A percentile compares a stretch with the other conserved stretches of the same genome.
Evolutionary conservation across 805 yeast genomes (phyloP).

Genomic region (Metahyphopichia silvanorum): DNA sequence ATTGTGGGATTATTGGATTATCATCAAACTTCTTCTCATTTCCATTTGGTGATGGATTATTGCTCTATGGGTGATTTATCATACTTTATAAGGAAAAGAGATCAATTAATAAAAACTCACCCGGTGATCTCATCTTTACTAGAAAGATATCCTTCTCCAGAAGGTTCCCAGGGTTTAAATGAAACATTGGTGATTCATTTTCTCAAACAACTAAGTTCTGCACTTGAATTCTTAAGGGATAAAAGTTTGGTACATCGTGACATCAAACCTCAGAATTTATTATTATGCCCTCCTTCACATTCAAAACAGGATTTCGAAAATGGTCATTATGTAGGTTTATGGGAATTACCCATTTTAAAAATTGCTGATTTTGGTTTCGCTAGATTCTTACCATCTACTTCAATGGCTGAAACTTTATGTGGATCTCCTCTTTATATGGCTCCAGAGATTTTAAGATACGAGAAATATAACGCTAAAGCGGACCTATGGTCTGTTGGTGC

Average conservation of each 20-base stretch:
- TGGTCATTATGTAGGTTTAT: constrained; percentile 65
- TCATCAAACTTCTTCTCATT: constrained; percentile 70
- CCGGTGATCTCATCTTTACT: constrained; percentile 77
- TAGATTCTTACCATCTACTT: constrained; percentile 85
- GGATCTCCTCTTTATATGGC: constrained; percentile 99
- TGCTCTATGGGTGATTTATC: constrained; percentile 94
- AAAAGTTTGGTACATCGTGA: constrained; percentile 92
- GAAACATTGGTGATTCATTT: constrained; percentile 78
- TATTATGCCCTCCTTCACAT: constrained; percentile 79
- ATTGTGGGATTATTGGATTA: constrained; percentile 85
- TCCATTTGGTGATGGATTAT: constrained; percentile 92
- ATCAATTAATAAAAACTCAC: constrained; percentile 66
- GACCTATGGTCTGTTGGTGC: constrained; percentile 99
- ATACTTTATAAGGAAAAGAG: constrained; percentile 74
- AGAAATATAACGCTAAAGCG: constrained; percentile 95
- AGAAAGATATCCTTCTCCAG: constrained; percentile 81
- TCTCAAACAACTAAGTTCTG: constrained; percentile 79
- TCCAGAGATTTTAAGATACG: constrained; percentile 91
- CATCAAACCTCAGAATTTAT: constrained; percentile 86
- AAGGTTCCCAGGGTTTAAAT: constrained; percentile 73
- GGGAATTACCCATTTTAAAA: constrained; percentile 87
- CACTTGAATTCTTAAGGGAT: constrained; percentile 75
- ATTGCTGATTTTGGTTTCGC: constrained; percentile 99
- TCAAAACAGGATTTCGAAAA: constrained; percentile 57
- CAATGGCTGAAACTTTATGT: constrained; percentile 95